Base-by-base conservation (phyloP, 2,329 filamentous ascomycete species). In the Coniochaeta sp. region DNA sequence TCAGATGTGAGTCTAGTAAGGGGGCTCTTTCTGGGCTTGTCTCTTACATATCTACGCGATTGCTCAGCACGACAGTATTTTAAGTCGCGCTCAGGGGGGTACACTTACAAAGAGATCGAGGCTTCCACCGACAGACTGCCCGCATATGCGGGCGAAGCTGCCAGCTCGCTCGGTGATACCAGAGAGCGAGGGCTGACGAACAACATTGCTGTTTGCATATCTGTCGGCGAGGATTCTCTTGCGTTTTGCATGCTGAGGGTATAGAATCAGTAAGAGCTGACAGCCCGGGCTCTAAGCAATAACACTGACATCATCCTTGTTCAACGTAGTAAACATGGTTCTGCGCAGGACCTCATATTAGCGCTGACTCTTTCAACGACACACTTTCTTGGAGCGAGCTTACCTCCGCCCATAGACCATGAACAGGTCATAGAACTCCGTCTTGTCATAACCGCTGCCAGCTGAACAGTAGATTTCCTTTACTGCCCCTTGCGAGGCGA, bases 191-290 rank as follows among this genome's bases (percentile, higher is more conserved):
- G 74, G 74, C 4, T 79, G 69, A 32, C 80, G 81, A 73, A 88
- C 79, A 57, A 89, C 75, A 67, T 88, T 89, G 59, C 81, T 84
- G 71, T 89, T 89, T 32, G 87, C 83, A 69, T 90, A 90, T 32
- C 85, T 78, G 66, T 89, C 85, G 1, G 86, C 86, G 52, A 89
- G 76, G 55, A 87, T 74, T 30, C 85, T 79, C 67, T 86, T 88
- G 61, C 85, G 79, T 63, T 80, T 82, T 32, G 82, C 83, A 67
- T 90, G 87, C 82, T 57, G 10, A 19, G 9, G 17, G 55, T 14
- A 5, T 8, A 19, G 57, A 8, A 38, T 2, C 34, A 22, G 22
- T 24, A 26, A 8, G 26, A 22, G 9, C 16, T 30, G 6, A 24
- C n/a, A 6, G 38, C 10, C 32, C 17, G 16, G 16, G 9, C 38